phyloP scores from a whole-genome alignment of 139 green algal genomes.

The Tetraselmis chui region DNA sequence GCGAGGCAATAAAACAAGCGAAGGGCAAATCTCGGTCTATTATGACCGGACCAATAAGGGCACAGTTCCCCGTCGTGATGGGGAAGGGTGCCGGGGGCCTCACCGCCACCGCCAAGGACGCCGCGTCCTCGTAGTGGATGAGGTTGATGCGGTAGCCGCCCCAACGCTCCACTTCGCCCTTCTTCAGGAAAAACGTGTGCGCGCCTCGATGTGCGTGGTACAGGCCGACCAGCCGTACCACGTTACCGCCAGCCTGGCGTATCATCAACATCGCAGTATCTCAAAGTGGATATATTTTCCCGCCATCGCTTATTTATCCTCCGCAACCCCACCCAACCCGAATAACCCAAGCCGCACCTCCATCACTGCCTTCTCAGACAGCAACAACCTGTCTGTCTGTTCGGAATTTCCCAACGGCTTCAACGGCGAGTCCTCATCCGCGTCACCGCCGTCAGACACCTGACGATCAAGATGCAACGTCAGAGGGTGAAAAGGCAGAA shows the following conservation, averaged over 20 bases:
- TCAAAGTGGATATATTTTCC: not conserved
- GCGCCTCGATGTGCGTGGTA: constrained; percentile 82
- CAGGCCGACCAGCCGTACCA: constrained; percentile 87
- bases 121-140: constrained; percentile 99
- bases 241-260: constrained; percentile 60
- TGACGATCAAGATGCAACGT: too few species aligned
- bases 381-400: constrained; percentile 68
- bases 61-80: too few species aligned
- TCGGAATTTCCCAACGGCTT: constrained; percentile 45
- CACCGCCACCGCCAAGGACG: constrained; percentile 50
- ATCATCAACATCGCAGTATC: too few species aligned
- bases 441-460: constrained; percentile 51
- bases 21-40: not conserved
- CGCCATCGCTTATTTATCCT: not conserved
- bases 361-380: constrained; percentile 67
- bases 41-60: not conserved
- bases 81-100: not conserved
- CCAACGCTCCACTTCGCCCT: constrained; percentile 43
- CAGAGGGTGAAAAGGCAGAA: too few species aligned
- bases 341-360: too few species aligned
- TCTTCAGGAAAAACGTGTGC: constrained; percentile 88
- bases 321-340: too few species aligned
- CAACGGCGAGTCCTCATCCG: constrained; percentile 58
- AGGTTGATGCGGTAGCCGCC: constrained; percentile 84
- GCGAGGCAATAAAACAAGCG: not conserved